Conservation (phyloP, 441 rosid genomes). For the Viola pubescens region DNA sequence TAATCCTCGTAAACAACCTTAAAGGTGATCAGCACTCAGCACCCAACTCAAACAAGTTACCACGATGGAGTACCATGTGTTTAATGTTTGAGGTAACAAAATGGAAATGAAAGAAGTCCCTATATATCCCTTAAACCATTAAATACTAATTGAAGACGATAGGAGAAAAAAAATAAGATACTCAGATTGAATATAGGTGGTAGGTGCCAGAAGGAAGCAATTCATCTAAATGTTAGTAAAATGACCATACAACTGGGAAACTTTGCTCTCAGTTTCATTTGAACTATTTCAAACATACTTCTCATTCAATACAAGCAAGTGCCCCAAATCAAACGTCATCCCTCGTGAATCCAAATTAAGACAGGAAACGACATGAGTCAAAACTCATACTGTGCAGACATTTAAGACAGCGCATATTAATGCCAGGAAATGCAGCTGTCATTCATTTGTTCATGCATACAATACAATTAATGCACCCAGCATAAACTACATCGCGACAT, state of each 20-base stretch:
- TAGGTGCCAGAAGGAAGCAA: too few species aligned
- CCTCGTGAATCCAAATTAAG: slow-evolving; percentile 19
- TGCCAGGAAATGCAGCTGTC: not conserved
- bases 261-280: not conserved
- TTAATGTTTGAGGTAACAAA: not conserved
- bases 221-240: not conserved
- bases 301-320: slow-evolving; percentile 1
- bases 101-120: not conserved
- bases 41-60: not conserved
- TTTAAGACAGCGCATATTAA: slow-evolving; percentile 11
- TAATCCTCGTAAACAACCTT: not conserved
- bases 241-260: not conserved
- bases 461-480: not conserved
- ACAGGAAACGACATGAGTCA: slow-evolving; percentile 7
- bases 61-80: not conserved
- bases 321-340: slow-evolving; percentile 10
- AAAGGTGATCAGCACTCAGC: slow-evolving; percentile 1
- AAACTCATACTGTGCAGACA: slow-evolving; percentile 9
- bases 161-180: too few species aligned
- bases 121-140: not conserved
- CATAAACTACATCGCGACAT: not conserved
- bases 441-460: not conserved
- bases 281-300: not conserved
- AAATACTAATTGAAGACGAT: not conserved
- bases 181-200: too few species aligned